Base-by-base conservation (phyloP, 441 rosid genomes). In the Breynia disticha region DNA sequence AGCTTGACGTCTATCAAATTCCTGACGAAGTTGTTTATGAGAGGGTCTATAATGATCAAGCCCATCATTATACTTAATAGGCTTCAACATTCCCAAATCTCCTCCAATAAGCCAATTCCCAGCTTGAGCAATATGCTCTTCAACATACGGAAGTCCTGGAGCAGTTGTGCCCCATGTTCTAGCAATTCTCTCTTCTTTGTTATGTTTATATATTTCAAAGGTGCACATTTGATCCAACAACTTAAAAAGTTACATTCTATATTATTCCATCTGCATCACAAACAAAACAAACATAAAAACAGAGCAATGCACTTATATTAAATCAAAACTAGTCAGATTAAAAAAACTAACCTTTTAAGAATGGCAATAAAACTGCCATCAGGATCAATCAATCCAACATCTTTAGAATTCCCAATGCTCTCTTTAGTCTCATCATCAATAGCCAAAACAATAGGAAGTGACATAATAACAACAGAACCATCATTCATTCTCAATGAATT, bases 61-160 rank as follows among this genome's bases (percentile, higher is more conserved):
- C 22, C 91, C 97, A 32, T 91, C 98, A 16, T 77, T 63, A 68
- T 83, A 86, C 71, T 91, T 86, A 60, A 91, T 82, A 2, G 87
- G 84, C 57, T 82, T 90, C 28, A 85, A 62, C 50, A 91, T 95
- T 76, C 86, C 89, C 52, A 91, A 72, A 62, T 85, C 95, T 43
- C 98, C 96, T 6, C 98, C 98, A 45, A 91, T 80, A 16, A 91
- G 74, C 97, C 97, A 91, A 61, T 86, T 81, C 16, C 97, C 98
- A 14, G 89, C 76, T 38, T 67, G 75, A 10, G 72, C 71, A 61
- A 87, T 79, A 4, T 86, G 66, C 67, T 86, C 76, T 46, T 88
- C 95, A 9, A 73, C 97, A 46, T 84, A 91, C 14, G 98, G 95
- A 46, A 87, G 76, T 46, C 98, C 96, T 38, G 86, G 82, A 12